Percentiles rank a stretch among this genome's conserved stretches.
These are phyloP conservation scores for Tolypocladium tropicale DNA, from an alignment of 2,329 filamentous ascomycete genomes.

Conservation along the genomic window DNA sequence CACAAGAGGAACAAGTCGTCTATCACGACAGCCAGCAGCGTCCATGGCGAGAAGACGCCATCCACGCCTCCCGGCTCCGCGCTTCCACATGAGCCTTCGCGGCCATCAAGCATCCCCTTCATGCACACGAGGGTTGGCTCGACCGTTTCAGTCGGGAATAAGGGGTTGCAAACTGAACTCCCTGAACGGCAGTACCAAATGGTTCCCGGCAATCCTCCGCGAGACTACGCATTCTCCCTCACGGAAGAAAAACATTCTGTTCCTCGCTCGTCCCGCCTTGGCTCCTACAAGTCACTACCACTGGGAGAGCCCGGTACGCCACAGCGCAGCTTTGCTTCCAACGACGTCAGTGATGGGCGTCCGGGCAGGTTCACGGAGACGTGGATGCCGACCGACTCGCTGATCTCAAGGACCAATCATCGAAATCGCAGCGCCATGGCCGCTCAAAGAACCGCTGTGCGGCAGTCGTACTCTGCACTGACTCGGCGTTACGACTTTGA, in stretches of 20 bases:
- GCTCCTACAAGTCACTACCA: conserved; percentile 40
- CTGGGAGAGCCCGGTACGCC: conserved; percentile 26
- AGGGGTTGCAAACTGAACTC: conserved; percentile 43
- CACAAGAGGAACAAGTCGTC: conserved; percentile 69
- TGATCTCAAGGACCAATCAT: conserved; percentile 43
- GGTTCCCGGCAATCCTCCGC: conserved; percentile 29
- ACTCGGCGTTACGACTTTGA: conserved; percentile 31
- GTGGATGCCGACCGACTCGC: conserved; percentile 44
- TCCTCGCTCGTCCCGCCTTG: conserved; percentile 22
- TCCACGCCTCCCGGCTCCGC: conserved; percentile 35
- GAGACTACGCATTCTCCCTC: conserved; percentile 31
- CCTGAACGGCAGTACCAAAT: conserved; percentile 47
- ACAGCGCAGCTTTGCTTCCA: conserved; percentile 12
- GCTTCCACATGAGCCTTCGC: conserved; percentile 32
- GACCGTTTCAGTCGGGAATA: conserved; percentile 42
- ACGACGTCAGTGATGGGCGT: conserved; percentile 21
- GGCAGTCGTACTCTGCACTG: conserved; percentile 35
- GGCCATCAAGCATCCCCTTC: conserved; percentile 59
- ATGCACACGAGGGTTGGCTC: conserved; percentile 64
- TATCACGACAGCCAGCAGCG: conserved; percentile 33
- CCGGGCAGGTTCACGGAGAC: conserved; percentile 40
- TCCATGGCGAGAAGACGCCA: conserved; percentile 48
- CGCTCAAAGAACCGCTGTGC: conserved; percentile 21
- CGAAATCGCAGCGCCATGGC: conserved; percentile 21
- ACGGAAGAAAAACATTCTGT: conserved; percentile 38